Evolutionary conservation across 1,139 yeast genomes (phyloP).

Genomic region (Taphrina communis): DNA sequence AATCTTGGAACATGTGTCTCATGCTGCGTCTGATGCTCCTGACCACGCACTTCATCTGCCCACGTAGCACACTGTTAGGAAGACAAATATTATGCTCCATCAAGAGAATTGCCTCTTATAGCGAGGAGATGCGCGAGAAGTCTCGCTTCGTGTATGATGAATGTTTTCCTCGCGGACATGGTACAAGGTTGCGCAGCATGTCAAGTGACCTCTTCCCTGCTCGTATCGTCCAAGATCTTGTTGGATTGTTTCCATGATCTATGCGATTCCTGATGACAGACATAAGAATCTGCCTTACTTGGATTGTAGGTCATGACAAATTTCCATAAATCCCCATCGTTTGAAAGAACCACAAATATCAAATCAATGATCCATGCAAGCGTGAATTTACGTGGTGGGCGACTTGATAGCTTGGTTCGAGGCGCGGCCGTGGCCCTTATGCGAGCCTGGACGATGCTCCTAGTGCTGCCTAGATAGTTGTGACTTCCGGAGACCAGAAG

Average conservation of each 20-base stretch:
- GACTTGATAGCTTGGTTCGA: neutral
- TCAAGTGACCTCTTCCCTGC: too few species aligned
- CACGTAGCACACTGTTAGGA: too few species aligned
- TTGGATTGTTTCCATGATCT: neutral
- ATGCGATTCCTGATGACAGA: conserved; percentile 1
- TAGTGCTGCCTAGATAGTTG: conserved; percentile 5
- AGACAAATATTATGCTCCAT: too few species aligned
- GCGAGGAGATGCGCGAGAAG: too few species aligned
- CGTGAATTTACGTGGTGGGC: neutral
- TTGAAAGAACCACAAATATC: conserved; percentile 6
- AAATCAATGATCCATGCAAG: neutral
- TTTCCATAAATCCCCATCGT: conserved; percentile 9
- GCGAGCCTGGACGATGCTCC: conserved; percentile 2
- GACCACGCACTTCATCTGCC: too few species aligned
- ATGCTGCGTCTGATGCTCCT: too few species aligned
- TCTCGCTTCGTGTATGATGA: too few species aligned
- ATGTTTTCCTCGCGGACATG: too few species aligned
- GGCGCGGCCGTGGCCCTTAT: neutral
- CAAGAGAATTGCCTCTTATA: too few species aligned
- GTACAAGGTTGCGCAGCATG: too few species aligned
- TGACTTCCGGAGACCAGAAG: neutral
- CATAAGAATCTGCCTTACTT: neutral
- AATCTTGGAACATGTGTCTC: too few species aligned
- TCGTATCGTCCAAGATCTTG: neutral
- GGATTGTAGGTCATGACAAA: neutral